Base-by-base conservation (phyloP, 352 stramenopile species). In the Globisporangium solare region DNA sequence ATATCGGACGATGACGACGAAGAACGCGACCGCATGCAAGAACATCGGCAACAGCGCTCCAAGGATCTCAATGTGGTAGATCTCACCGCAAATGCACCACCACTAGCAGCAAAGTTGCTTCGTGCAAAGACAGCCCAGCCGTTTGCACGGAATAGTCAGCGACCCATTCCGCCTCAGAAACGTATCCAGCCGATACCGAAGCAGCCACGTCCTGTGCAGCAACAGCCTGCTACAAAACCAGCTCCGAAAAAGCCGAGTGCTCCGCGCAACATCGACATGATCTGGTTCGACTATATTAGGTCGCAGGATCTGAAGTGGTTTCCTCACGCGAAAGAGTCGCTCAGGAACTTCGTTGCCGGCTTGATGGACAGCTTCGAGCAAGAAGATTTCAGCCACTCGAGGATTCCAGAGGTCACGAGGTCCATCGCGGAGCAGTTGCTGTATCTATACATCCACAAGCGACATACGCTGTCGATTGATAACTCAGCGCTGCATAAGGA, bases 301-400 rank as follows among this genome's bases (percentile, higher is more conserved):
- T 20, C 37, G 0, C 47, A 64, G 11, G 68, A 82, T 41, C 58
- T 80, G 41, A 75, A 73, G 55, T 86, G 76, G 76, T 39, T 86
- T 13, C 46, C 59, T 0, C 56, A 70, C 13, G 56, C 64, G 4
- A 53, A 63, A 15, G 42, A 15, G 1, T 40, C 61, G 13, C 52
- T 86, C 0, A 56, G 60, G 22, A 82, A 62, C 12, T 82, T 83
- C n/a, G 71, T 79, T 15, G 52, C 68, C 39, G 61, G 56, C 11
- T 39, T 82, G 17, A 60, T 76, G 1, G 66, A 76, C 4, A 67
- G 66, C 18, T 83, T 83, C 35, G 46, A 71, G n/a, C 58, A 54
- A 2, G 76, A 79, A 20, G 66, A 60, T 5, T 14, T 49, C 54
- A 32, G 42, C n/a, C 53, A 58, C 14, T 15, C 31, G 7, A 59